phyloP scores from a whole-genome alignment of 768 basidiomycete species.

The Podaxis sp. region DNA sequence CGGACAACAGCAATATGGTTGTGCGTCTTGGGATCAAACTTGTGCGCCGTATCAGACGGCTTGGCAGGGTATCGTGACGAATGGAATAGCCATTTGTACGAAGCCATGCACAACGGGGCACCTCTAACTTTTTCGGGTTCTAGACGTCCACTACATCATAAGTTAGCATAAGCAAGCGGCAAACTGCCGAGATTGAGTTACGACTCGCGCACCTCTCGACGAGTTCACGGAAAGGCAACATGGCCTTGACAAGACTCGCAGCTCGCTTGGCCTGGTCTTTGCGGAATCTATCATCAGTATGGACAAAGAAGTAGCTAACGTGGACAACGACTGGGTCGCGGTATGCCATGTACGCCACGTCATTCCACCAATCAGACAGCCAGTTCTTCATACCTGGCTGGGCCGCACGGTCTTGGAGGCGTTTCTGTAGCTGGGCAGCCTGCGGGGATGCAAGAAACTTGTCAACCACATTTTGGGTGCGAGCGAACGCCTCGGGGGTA shows the following conservation, averaged over 20 bases:
- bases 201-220: conserved; percentile 64
- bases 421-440: conserved; percentile 67
- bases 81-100: conserved; percentile 99
- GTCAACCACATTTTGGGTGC: conserved; percentile 54
- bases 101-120: conserved; percentile 81
- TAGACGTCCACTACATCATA: conserved; percentile 51
- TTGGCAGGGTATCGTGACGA: conserved; percentile 82
- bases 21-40: conserved; percentile 69
- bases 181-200: neutral
- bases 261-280: conserved; percentile 66
- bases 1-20: conserved; percentile 90
- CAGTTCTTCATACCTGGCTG: conserved; percentile 63
- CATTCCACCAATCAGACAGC: conserved; percentile 99
- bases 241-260: conserved; percentile 78
- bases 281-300: conserved; percentile 58
- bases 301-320: conserved; percentile 94
- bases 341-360: conserved; percentile 82
- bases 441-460: conserved; percentile 68
- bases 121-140: conserved; percentile 85
- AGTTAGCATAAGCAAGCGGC: neutral
- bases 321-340: conserved; percentile 88
- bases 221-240: conserved; percentile 79
- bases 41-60: conserved; percentile 77
- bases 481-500: conserved; percentile 53
- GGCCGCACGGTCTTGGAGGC: conserved; percentile 72